A percentile compares a stretch with the other conserved stretches of the same genome.
Evolutionary conservation across 1,139 yeast genomes (phyloP).

Genomic region (Sugiyamaella japonica): DNA sequence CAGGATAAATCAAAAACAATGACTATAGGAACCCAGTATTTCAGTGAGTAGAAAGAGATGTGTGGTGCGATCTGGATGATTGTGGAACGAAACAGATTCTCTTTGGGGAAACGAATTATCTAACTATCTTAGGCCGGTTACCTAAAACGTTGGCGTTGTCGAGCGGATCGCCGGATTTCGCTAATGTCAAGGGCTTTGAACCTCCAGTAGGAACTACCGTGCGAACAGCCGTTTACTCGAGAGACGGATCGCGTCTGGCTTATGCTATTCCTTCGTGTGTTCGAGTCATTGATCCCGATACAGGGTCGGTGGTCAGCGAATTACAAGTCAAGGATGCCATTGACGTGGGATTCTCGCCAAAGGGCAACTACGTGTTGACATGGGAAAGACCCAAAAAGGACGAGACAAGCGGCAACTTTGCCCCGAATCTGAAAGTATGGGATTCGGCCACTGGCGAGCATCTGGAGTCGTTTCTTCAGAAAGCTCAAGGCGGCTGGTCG

Average conservation of each 20-base stretch:
- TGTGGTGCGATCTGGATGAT: too few relatives aligned
- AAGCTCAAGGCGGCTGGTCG: slow-evolving; percentile 87
- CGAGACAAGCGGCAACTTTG: slow-evolving; percentile 60
- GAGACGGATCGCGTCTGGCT: slow-evolving; percentile 50
- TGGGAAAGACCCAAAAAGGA: slow-evolving; percentile 85
- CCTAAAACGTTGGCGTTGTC: slow-evolving; percentile 62
- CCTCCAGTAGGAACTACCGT: slow-evolving; percentile 33
- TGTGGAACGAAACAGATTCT: too few relatives aligned
- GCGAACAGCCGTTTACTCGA: slow-evolving; percentile 47
- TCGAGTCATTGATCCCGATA: slow-evolving; percentile 57
- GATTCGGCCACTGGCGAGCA: slow-evolving; percentile 49
- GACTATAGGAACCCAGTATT: slow-evolving; percentile 28
- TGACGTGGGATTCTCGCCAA: slow-evolving; percentile 84
- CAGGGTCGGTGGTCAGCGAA: slow-evolving; percentile 47
- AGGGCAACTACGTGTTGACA: slow-evolving; percentile 78
- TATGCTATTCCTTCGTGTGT: slow-evolving; percentile 51
- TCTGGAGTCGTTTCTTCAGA: slow-evolving; percentile 69
- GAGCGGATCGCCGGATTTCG: slow-evolving; percentile 51
- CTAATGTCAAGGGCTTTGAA: slow-evolving; percentile 32
- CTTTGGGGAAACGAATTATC: background rate
- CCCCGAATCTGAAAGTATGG: slow-evolving; percentile 77
- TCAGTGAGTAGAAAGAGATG: slow-evolving; percentile 23
- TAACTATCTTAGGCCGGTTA: slow-evolving; percentile 51
- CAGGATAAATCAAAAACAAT: slow-evolving; percentile 8
- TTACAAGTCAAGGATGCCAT: slow-evolving; percentile 63